Percentiles rank a stretch among this genome's conserved stretches.
Conservation (phyloP, 805 yeast species). For the Hanseniaspora mollemarum region DNA sequence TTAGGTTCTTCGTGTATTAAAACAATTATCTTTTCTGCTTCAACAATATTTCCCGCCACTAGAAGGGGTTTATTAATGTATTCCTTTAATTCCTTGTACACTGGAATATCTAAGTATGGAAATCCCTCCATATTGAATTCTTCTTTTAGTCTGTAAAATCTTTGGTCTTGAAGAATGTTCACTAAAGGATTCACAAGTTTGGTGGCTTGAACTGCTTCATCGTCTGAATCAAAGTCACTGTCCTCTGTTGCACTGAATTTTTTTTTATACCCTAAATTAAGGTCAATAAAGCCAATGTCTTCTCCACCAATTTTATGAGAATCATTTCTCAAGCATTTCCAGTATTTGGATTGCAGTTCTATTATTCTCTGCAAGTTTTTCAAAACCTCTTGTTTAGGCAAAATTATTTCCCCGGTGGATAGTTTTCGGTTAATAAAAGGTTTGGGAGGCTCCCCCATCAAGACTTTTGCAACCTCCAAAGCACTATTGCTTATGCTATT, state of each 20-base stretch:
- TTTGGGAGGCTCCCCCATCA: slow-evolving; percentile 93
- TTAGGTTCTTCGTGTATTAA: slow-evolving; percentile 15
- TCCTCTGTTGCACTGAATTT: slow-evolving; percentile 12
- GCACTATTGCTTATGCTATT: slow-evolving; percentile 88
- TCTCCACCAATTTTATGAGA: slow-evolving; percentile 5
- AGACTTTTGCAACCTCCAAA: slow-evolving; percentile 76
- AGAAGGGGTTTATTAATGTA: slow-evolving; percentile 6
- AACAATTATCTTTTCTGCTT: slow-evolving; percentile 9
- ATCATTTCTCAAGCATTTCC: slow-evolving; percentile 56
- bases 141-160: slow-evolving; percentile 1
- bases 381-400: slow-evolving; percentile 67
- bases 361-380: slow-evolving; percentile 73
- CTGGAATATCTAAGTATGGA: slow-evolving; percentile 11
- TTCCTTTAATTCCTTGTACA: slow-evolving; percentile 7
- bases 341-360: slow-evolving; percentile 67
- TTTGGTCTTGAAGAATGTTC: slow-evolving; percentile 10
- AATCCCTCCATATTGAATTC: slow-evolving; percentile 7
- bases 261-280: slow-evolving; percentile 5
- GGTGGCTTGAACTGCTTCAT: slow-evolving; percentile 11
- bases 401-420: slow-evolving; percentile 22
- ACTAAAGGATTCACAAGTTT: slow-evolving; percentile 8
- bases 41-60: slow-evolving; percentile 8
- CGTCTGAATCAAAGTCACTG: slow-evolving; percentile 14
- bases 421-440: slow-evolving; percentile 40
- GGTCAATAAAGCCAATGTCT: slow-evolving; percentile 6